phyloP scores from a whole-genome alignment of 23 red algal genomes.

The Gracilaria caudata region DNA sequence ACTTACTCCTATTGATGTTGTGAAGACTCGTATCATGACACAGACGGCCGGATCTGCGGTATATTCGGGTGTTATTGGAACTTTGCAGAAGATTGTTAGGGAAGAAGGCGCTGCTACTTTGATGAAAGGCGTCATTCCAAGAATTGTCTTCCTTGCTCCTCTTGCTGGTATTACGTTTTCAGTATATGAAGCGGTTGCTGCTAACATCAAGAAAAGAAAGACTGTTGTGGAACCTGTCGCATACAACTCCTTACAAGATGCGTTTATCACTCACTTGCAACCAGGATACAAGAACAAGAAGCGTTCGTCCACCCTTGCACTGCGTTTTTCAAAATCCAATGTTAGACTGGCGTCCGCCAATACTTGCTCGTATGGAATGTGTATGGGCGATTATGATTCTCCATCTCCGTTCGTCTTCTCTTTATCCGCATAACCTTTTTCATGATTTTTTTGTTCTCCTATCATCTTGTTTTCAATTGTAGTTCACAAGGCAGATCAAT shows the following conservation, averaged over 20 bases:
- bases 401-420: conserved; percentile 53
- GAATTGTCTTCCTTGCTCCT: conserved; percentile 94
- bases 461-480: neutral
- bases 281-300: neutral
- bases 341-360: conserved; percentile 42
- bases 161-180: conserved; percentile 97
- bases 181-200: conserved; percentile 90
- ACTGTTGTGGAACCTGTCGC: neutral
- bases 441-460: neutral
- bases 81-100: conserved; percentile 75
- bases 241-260: conserved; percentile 7
- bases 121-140: conserved; percentile 91
- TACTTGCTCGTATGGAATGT: neutral
- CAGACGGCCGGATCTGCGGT: conserved; percentile 70
- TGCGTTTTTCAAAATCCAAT: conserved; percentile 52
- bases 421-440: conserved; percentile 1
- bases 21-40: conserved; percentile 99
- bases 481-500: conserved; percentile 14
- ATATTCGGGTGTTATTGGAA: conserved; percentile 80
- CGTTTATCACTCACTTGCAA: conserved; percentile 2
- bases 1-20: conserved; percentile 98
- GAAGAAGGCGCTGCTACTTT: conserved; percentile 94
- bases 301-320: conserved; percentile 7
- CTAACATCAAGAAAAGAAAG: conserved; percentile 73
- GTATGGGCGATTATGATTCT: conserved; percentile 61